Evolutionary conservation across 2,329 filamentous ascomycete species (phyloP), one percentile per base, ranked within the genome.

Genomic region (Aureobasidium sp.): DNA sequence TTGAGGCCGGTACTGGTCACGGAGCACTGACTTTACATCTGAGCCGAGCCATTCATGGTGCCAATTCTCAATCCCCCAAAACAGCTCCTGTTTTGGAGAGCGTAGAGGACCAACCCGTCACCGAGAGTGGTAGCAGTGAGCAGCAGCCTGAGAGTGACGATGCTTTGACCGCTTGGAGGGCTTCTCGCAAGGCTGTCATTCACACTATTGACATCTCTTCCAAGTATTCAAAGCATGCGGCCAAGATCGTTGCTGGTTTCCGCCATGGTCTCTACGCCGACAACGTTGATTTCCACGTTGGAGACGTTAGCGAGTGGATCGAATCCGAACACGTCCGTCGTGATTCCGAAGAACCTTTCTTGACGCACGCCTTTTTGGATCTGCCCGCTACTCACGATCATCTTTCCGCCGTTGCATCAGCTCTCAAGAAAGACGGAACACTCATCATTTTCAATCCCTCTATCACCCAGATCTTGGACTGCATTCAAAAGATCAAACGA

Each of bases 1-100:
- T 94, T 58, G 90, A 94, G 74, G 89, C 89, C 50, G 90, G 90
- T 17, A 94, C 90, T 3, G 90, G 90, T n/a, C 89, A 92, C 78
- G 90, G 90, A 62, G 86, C 87, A 37, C 74, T 94, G 62, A 93
- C 89, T 0, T 74, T 94, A 5, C 84, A 92, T 69, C 79, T 94
- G 24, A 85, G 89, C 33, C 82, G 88, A 58, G 88, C 89, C 2
- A 83, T 94, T 49, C 87, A 92, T 70, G 89, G 83, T 48, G 87
- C 85, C 19, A 92, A 92, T 68, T 75, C 82, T 2, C 74, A 78
- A 3, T 75, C 81, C 6, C 79, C 81, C 0, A 15, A 68, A 72
- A 15, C 71, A 80, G 17, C 77, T 78, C 33, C 64, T 40, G 72
- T 33, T 7, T 70, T 48, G 6, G 31, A 47, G 27, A 73, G 37